Evolutionary conservation across 129 eudicot genomes (phyloP).

Genomic region (Artemisia tridentata): DNA sequence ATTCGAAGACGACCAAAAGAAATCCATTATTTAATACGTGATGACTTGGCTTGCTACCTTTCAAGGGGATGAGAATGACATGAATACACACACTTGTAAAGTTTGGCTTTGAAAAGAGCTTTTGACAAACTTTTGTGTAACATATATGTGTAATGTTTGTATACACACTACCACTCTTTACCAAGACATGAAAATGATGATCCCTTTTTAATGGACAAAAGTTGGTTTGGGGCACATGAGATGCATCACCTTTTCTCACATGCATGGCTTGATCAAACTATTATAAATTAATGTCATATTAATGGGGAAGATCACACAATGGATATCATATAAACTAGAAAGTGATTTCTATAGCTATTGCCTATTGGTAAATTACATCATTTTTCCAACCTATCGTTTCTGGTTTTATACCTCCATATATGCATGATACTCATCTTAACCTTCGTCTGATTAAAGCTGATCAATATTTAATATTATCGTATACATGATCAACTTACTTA

Average conservation of each 20-base stretch:
- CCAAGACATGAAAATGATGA: slow-evolving; percentile 8
- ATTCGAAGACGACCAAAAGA: not conserved
- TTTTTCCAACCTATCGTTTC: no score
- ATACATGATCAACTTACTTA: no score
- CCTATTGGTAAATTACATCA: no score
- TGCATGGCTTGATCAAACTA: not conserved
- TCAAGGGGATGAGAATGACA: not conserved
- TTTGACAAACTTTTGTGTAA: not conserved
- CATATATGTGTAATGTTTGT: not conserved
- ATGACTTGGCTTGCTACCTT: not conserved
- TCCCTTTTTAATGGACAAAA: slow-evolving; percentile 1
- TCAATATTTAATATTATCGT: no score
- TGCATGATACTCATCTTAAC: no score
- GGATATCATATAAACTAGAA: no score
- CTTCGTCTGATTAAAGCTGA: no score
- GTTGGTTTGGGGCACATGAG: slow-evolving; percentile 8
- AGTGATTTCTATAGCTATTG: no score
- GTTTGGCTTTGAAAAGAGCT: not conserved
- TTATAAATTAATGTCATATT: not conserved
- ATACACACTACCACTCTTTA: slow-evolving; percentile 2
- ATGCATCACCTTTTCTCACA: not conserved
- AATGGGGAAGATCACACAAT: no score
- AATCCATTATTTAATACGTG: not conserved
- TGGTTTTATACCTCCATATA: no score
- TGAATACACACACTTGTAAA: slow-evolving; percentile 9